A percentile compares a stretch with the other conserved stretches of the same genome.
These are phyloP conservation scores for Penicillium sp. DNA, from an alignment of 2,329 filamentous ascomycete genomes.

Conservation along the genomic window DNA sequence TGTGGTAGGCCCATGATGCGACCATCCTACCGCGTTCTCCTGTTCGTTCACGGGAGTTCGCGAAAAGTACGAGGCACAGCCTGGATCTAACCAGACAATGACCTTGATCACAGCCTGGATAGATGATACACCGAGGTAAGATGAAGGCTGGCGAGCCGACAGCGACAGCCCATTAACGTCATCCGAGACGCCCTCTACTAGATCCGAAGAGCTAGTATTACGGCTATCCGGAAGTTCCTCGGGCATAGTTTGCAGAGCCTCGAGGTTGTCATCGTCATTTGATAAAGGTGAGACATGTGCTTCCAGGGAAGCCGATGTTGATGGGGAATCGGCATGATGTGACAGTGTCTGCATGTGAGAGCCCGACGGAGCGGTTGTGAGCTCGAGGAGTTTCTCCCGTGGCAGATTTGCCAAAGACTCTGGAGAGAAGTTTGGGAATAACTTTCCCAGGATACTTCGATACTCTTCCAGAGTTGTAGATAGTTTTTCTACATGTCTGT, in stretches of 20 bases:
- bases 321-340: conserved; percentile 42
- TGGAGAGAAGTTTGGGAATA: conserved; percentile 62
- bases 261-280: conserved; percentile 55
- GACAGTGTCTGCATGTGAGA: conserved; percentile 34
- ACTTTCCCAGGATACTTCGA: conserved; percentile 59
- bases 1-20: conserved; percentile 40
- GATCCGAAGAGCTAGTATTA: conserved; percentile 54
- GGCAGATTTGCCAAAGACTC: conserved; percentile 54
- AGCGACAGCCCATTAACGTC: conserved; percentile 69
- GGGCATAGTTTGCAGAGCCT: conserved; percentile 69
- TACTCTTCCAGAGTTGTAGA: conserved; percentile 68
- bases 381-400: conserved; percentile 59
- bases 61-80: conserved; percentile 50
- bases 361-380: conserved; percentile 42
- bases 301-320: conserved; percentile 50
- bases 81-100: conserved; percentile 59
- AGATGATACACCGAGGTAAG: conserved; percentile 72
- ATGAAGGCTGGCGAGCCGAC: conserved; percentile 59
- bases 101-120: conserved; percentile 73
- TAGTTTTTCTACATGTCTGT: conserved; percentile 54
- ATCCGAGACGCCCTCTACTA: conserved; percentile 65
- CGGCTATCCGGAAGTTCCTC: conserved; percentile 54
- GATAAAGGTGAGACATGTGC: conserved; percentile 41
- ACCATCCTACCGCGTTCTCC: conserved; percentile 22
- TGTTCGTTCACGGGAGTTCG: conserved; percentile 35